These are phyloP conservation scores for Tetracladium setigerum DNA, from an alignment of 495 filamentous ascomycete species.

Conservation along the genomic window DNA sequence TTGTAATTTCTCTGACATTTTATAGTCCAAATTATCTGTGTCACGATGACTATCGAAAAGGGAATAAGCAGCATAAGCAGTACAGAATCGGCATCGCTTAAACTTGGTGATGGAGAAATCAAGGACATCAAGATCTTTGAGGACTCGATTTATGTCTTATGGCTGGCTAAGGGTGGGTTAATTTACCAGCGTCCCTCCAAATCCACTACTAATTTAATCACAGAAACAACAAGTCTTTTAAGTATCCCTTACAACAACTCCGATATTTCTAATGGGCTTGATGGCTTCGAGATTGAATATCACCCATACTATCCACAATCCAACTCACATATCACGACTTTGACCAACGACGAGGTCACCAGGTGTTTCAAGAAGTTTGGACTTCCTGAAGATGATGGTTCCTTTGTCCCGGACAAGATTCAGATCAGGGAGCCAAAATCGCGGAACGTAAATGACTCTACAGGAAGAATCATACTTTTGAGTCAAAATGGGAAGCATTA, in stretches of 20 bases:
- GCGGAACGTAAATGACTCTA: slow-evolving; percentile 19
- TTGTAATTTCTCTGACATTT: slow-evolving; percentile 1
- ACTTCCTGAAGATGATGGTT: slow-evolving; percentile 23
- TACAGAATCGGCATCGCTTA: slow-evolving; percentile 26
- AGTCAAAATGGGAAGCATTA: slow-evolving; percentile 34
- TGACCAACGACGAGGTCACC: slow-evolving; percentile 12
- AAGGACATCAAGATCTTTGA: slow-evolving; percentile 43
- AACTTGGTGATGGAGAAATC: slow-evolving; percentile 32
- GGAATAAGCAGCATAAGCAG: slow-evolving; percentile 30
- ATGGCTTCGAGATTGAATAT: slow-evolving; percentile 18
- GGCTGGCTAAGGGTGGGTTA: slow-evolving; percentile 28
- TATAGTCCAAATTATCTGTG: slow-evolving; percentile 39
- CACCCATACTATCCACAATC: slow-evolving; percentile 12
- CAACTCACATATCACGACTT: slow-evolving; percentile 16
- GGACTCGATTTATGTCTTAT: slow-evolving; percentile 34
- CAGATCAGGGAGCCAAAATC: slow-evolving; percentile 28
- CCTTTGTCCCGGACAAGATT: slow-evolving; percentile 38
- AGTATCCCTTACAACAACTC: slow-evolving; percentile 13
- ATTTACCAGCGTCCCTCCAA: background rate
- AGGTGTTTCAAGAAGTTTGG: slow-evolving; percentile 5
- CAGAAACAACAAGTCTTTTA: slow-evolving; percentile 16
- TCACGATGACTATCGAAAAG: slow-evolving; percentile 30
- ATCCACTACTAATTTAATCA: slow-evolving; percentile 6
- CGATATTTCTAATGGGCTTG: slow-evolving; percentile 16
- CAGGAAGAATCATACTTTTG: slow-evolving; percentile 36